A percentile compares a stretch with the other conserved stretches of the same genome.
Evolutionary conservation across 441 rosid species (phyloP).

Genomic region (Pelargonium myrrhifolium): DNA sequence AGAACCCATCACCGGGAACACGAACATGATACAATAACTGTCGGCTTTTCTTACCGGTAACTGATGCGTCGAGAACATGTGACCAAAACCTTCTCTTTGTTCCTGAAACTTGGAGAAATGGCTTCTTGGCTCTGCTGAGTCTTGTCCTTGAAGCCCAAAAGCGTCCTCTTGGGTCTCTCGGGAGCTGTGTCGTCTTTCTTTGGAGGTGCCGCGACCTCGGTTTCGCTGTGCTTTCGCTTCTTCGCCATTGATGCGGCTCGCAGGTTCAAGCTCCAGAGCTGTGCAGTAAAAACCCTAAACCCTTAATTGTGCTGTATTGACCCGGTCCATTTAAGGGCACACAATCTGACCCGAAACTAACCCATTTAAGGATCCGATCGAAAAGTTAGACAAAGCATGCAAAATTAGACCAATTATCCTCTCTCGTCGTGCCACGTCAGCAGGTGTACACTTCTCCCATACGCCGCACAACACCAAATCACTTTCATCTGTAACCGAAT

Average conservation of each 20-base stretch:
- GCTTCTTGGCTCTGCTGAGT: slow-evolving; percentile 27
- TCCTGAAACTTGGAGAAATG: slow-evolving; percentile 46
- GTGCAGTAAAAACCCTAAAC: neutral
- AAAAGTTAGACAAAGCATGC: too few relatives aligned
- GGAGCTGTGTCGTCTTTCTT: slow-evolving; percentile 49
- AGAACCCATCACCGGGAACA: neutral
- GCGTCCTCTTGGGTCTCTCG: slow-evolving; percentile 69
- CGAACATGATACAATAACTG: neutral
- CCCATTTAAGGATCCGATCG: too few relatives aligned
- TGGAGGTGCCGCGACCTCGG: slow-evolving; percentile 26
- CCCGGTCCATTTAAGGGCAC: too few relatives aligned
- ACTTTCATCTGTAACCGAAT: too few relatives aligned
- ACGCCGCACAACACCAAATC: too few relatives aligned
- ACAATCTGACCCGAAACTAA: too few relatives aligned
- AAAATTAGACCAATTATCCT: too few relatives aligned
- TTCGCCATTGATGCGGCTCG: slow-evolving; percentile 44
- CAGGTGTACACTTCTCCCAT: too few relatives aligned
- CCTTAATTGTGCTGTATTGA: neutral
- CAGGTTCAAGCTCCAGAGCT: neutral
- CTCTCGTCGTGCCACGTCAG: too few relatives aligned
- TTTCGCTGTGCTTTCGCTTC: slow-evolving; percentile 76
- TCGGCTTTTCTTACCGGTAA: slow-evolving; percentile 49
- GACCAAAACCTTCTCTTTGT: slow-evolving; percentile 85
- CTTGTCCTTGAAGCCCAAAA: slow-evolving; percentile 82
- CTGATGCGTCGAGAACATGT: slow-evolving; percentile 91